A percentile compares a stretch with the other conserved stretches of the same genome.
Conservation (phyloP, 1,284 basidiomycete genomes). For the Spongispora temasekensis region DNA sequence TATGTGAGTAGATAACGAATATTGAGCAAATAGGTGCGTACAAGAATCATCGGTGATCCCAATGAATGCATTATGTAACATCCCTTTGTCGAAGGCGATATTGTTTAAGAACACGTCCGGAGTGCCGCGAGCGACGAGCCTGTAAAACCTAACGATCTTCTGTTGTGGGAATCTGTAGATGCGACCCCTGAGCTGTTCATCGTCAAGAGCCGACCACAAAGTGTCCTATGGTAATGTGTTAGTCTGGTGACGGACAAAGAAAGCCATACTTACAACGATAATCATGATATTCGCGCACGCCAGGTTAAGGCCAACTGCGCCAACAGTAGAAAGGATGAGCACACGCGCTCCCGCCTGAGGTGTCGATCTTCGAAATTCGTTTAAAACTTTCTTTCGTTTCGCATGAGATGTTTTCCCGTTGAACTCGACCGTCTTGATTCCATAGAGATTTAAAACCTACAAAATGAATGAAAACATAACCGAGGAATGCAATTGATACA, state of each 20-base stretch:
- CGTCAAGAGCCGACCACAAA: conserved; percentile 2
- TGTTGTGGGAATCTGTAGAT: conserved; percentile 6
- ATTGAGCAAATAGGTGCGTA: neutral
- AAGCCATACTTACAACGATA: neutral
- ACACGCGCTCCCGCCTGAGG: neutral
- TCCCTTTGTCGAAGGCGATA: conserved; percentile 4
- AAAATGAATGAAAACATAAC: neutral
- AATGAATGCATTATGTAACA: conserved; percentile 3
- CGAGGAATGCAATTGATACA: neutral
- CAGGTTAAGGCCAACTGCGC: neutral
- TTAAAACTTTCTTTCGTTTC: neutral
- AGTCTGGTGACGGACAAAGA: neutral
- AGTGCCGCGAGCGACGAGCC: neutral
- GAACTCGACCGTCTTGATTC: neutral
- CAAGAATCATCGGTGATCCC: neutral
- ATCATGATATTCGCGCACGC: neutral
- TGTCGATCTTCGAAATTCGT: neutral
- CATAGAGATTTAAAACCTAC: neutral
- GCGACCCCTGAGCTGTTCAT: neutral
- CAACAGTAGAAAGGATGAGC: neutral
- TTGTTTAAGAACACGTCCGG: conserved; percentile 9
- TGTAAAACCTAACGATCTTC: conserved; percentile 5
- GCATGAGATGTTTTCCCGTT: neutral
- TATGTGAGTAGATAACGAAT: neutral
- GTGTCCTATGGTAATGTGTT: neutral